Percentiles rank a stretch among this genome's conserved stretches.
Evolutionary conservation across 768 basidiomycete species (phyloP).

Genomic region (Tulasnella sp.): DNA sequence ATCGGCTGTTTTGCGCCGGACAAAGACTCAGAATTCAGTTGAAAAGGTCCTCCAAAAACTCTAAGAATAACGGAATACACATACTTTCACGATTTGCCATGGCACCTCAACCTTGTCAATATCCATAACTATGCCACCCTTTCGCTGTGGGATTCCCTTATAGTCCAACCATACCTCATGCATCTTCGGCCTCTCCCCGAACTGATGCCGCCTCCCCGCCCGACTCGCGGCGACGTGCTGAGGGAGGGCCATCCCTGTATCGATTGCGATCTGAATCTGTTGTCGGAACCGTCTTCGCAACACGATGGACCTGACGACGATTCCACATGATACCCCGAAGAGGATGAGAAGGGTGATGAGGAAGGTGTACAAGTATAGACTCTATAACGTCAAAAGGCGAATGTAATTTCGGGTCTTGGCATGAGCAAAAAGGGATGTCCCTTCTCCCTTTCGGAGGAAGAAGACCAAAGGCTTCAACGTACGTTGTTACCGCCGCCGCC

Average conservation of each 20-base stretch:
- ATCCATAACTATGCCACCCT: neutral
- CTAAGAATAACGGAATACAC: too few relatives aligned
- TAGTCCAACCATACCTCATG: slow-evolving; percentile 8
- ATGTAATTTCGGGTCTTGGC: too few relatives aligned
- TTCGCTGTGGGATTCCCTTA: neutral
- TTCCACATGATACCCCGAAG: slow-evolving; percentile 18
- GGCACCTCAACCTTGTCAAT: neutral
- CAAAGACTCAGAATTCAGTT: neutral
- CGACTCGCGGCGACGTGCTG: neutral
- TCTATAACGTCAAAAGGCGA: slow-evolving; percentile 10
- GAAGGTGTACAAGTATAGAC: slow-evolving; percentile 21
- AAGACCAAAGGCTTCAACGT: too few relatives aligned
- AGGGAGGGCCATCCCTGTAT: slow-evolving; percentile 14
- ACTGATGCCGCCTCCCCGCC: neutral
- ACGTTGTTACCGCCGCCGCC: too few relatives aligned
- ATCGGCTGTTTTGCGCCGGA: neutral
- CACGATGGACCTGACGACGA: slow-evolving; percentile 20
- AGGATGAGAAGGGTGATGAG: slow-evolving; percentile 21
- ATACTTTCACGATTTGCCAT: neutral
- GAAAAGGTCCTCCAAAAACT: neutral
- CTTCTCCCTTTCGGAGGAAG: too few relatives aligned
- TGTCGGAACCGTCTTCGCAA: slow-evolving; percentile 20
- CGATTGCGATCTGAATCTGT: slow-evolving; percentile 16
- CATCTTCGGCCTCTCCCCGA: slow-evolving; percentile 9
- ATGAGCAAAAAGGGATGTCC: too few relatives aligned